These are phyloP conservation scores for Silybum marianum DNA, from an alignment of 129 eudicot genomes.

Conservation along the genomic window DNA sequence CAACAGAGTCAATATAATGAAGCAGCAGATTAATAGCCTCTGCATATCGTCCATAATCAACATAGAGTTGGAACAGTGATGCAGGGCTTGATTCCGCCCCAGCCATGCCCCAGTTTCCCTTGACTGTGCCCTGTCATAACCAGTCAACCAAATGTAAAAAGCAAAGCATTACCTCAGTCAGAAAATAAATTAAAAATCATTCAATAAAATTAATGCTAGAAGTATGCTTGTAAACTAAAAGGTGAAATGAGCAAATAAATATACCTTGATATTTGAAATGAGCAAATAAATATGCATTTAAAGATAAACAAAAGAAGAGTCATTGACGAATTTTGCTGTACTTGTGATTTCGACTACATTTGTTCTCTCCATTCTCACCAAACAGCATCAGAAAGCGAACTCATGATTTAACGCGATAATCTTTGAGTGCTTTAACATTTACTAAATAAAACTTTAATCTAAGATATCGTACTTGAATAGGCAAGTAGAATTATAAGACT, in stretches of 20 bases:
- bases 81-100: conserved; percentile 87
- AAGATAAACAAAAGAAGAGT: neutral
- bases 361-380: no score
- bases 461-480: no score
- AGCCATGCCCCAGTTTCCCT: conserved; percentile 73
- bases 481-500: no score
- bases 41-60: conserved; percentile 77
- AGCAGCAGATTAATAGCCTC: conserved; percentile 81
- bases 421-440: no score
- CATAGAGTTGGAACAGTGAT: conserved; percentile 71
- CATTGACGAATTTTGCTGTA: no score
- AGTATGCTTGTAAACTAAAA: neutral
- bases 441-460: no score
- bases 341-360: no score
- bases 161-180: neutral
- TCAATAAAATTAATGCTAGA: neutral
- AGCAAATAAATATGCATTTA: no score
- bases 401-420: no score
- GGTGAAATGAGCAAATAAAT: neutral
- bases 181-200: neutral
- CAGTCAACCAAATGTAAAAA: neutral
- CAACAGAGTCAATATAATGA: conserved; percentile 70
- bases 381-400: no score
- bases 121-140: conserved; percentile 52
- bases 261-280: no score